phyloP scores from a whole-genome alignment of 2,329 filamentous ascomycete genomes.

The Hymenoscyphus fraxineus region DNA sequence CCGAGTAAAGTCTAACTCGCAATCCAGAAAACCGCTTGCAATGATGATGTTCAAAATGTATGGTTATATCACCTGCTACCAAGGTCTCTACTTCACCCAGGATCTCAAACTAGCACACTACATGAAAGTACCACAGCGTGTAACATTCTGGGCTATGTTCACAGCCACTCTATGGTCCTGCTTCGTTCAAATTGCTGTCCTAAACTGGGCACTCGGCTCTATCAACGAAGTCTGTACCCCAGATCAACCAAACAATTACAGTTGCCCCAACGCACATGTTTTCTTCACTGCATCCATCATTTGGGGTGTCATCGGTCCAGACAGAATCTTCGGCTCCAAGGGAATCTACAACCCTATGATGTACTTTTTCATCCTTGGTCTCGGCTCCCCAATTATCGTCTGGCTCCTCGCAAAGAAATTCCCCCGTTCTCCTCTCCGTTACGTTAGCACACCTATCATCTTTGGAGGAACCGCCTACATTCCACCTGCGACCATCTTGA shows the following conservation, averaged over 20 bases:
- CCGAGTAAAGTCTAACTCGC: neutral
- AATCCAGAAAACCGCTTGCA: conserved; percentile 50
- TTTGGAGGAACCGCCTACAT: conserved; percentile 62
- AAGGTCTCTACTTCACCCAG: conserved; percentile 45
- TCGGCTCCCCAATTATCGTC: conserved; percentile 57
- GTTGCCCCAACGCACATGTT: conserved; percentile 46
- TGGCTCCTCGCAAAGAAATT: conserved; percentile 53
- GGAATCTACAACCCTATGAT: conserved; percentile 61
- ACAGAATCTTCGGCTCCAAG: conserved; percentile 62
- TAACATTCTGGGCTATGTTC: conserved; percentile 63
- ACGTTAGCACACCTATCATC: conserved; percentile 64
- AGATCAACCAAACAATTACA: conserved; percentile 50
- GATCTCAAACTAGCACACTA: conserved; percentile 52
- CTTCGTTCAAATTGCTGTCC: conserved; percentile 61
- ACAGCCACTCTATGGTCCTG: conserved; percentile 63
- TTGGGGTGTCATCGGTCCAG: conserved; percentile 70
- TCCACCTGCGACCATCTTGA: conserved; percentile 67
- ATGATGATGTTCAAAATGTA: conserved; percentile 81
- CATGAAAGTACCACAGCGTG: conserved; percentile 58
- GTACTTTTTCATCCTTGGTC: conserved; percentile 70
- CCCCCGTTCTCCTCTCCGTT: conserved; percentile 59
- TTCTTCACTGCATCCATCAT: conserved; percentile 68
- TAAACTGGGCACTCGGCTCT: conserved; percentile 57
- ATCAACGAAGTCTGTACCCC: conserved; percentile 62
- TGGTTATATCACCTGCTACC: conserved; percentile 47